Evolutionary conservation across 2,329 filamentous ascomycete genomes (phyloP).

Genomic region (Sordariomycetes sp.): DNA sequence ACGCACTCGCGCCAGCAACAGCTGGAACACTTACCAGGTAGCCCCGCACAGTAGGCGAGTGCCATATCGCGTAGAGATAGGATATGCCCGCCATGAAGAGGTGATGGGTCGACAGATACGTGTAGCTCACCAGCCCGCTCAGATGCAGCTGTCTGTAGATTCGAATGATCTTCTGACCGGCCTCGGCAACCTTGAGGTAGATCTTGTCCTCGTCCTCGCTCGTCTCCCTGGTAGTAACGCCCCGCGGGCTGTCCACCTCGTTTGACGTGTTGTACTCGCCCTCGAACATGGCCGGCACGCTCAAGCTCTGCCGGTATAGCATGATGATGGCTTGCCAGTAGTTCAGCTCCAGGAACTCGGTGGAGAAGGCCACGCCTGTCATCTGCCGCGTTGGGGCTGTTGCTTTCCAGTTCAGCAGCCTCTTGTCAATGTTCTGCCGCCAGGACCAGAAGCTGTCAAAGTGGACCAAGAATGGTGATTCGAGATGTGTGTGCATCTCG

Average conservation of each 20-base stretch:
- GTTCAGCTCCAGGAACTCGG: slow-evolving; percentile 86
- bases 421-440: slow-evolving; percentile 77
- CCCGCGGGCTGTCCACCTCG: slow-evolving; percentile 53
- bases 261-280: slow-evolving; percentile 62
- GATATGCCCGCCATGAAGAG: slow-evolving; percentile 96
- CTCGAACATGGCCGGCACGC: slow-evolving; percentile 76
- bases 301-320: slow-evolving; percentile 85
- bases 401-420: slow-evolving; percentile 79
- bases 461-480: slow-evolving; percentile 74
- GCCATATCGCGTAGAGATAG: slow-evolving; percentile 96
- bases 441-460: slow-evolving; percentile 84
- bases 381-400: slow-evolving; percentile 67
- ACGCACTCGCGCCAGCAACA: neutral
- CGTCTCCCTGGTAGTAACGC: slow-evolving; percentile 51
- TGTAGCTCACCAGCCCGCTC: slow-evolving; percentile 87
- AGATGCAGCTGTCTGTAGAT: slow-evolving; percentile 86
- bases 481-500: slow-evolving; percentile 69
- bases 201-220: slow-evolving; percentile 82
- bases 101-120: slow-evolving; percentile 90
- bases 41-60: slow-evolving; percentile 80
- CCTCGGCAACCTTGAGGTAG: slow-evolving; percentile 90
- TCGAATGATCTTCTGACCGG: slow-evolving; percentile 84
- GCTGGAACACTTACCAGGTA: slow-evolving; percentile 56
- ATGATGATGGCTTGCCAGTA: slow-evolving; percentile 98
- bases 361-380: slow-evolving; percentile 81